phyloP scores from a whole-genome alignment of 140 eudicot genomes.

The Senecio squalidus region DNA sequence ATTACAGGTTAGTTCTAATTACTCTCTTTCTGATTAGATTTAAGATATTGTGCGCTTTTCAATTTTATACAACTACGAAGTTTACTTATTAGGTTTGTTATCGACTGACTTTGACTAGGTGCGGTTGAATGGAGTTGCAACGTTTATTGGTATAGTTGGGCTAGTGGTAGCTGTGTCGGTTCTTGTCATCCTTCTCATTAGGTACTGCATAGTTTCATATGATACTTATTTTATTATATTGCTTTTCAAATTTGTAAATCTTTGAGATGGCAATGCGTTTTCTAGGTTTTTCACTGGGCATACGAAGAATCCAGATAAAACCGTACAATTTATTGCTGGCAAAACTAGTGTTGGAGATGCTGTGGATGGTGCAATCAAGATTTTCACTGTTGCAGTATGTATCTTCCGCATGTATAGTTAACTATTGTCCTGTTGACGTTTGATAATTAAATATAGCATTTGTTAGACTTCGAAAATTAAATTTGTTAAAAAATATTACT shows the following conservation, averaged over 20 bases:
- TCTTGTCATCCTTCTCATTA: slow-evolving; percentile 58
- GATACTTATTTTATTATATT: background rate
- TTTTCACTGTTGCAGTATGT: slow-evolving; percentile 91
- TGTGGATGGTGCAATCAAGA: slow-evolving; percentile 69
- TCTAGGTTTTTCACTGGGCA: slow-evolving; percentile 85
- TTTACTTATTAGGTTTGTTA: too few relatives aligned
- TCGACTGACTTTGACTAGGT: slow-evolving; percentile 40
- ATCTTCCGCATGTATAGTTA: slow-evolving; percentile 2
- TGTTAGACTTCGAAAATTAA: too few relatives aligned
- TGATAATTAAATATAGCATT: too few relatives aligned
- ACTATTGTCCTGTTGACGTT: background rate
- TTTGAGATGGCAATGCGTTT: slow-evolving; percentile 8
- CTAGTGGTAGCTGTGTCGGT: slow-evolving; percentile 72
- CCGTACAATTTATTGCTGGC: slow-evolving; percentile 48
- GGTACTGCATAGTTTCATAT: slow-evolving; percentile 30
- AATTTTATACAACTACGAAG: too few relatives aligned
- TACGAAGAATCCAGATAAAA: slow-evolving; percentile 29
- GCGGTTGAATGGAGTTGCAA: slow-evolving; percentile 89
- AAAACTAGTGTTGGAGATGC: slow-evolving; percentile 58
- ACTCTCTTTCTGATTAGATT: background rate
- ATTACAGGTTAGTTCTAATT: slow-evolving; percentile 52
- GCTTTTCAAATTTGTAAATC: background rate
- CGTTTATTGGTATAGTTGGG: slow-evolving; percentile 87
- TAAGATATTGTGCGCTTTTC: too few relatives aligned
- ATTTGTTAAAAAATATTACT: too few relatives aligned